Evolutionary conservation across 1,139 yeast species (phyloP), one percentile per base, ranked within the genome.

Genomic region (Yamadazyma epiphylla): DNA sequence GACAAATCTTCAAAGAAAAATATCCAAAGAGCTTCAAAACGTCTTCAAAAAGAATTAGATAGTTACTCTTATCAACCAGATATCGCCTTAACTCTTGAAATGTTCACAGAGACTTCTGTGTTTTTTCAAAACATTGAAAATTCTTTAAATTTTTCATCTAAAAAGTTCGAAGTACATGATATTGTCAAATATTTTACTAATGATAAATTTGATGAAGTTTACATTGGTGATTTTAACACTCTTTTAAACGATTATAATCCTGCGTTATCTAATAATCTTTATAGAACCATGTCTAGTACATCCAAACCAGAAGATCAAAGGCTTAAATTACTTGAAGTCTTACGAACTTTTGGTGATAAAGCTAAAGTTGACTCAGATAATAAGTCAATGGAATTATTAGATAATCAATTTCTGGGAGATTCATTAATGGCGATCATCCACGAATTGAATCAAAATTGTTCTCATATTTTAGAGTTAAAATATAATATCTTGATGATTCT

Each of bases 401-500:
- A 38, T 25, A 38, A 36, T 5, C 13, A 22, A 13, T 24, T 14
- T 11, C 12, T 13, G 10, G 25, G 23, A 21, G 45, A 35, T 4
- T 21, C 26, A 14, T 32, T 35, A 13, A 26, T 22, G 6, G 28
- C 26, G 6, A 22, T 41, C 14, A 33, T 41, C 14, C 31, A 40
- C 5, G 43, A 41, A 3, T 26, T 44, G 12, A 42, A 36, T 14
- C 28, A 35, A 5, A 15, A 23, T 10, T 17, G 29, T 10, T 25
- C 22, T 9, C 48, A 43, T 27, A 20, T 35, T 3, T 31, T 25
- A 17, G 43, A 43, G 5, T 35, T 74, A 0, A 65, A 85, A 35
- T 45, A 64, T 5, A 31, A 42, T 2, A 51, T 84, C 3, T 42
- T 83, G 4, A 42, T 57, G n/a, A 44, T 51, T 15, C 42, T 79